phyloP scores from a whole-genome alignment of 371 early-diverging fungal genomes.

The Mortierella sp. region DNA sequence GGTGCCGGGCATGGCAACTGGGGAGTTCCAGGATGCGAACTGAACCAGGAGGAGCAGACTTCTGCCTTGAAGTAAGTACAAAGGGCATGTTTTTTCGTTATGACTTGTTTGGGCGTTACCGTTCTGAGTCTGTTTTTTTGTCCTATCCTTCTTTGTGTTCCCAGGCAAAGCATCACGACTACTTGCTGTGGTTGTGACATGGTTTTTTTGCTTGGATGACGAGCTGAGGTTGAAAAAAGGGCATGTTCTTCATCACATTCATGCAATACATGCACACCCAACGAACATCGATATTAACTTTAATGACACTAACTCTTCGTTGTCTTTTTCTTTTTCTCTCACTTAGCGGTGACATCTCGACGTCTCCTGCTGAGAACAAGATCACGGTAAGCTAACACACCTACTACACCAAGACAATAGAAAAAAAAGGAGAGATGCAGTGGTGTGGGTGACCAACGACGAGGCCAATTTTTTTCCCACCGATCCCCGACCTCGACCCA shows the following conservation, averaged over 20 bases:
- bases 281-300: conserved; percentile 13
- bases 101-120: neutral
- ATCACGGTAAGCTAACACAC: conserved; percentile 31
- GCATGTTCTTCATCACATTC: neutral
- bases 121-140: neutral
- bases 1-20: conserved; percentile 55
- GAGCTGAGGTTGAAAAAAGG: conserved; percentile 12
- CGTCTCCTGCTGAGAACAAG: conserved; percentile 46
- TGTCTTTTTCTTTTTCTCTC: conserved; percentile 4
- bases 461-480: conserved; percentile 24
- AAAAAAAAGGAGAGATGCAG: neutral
- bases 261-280: no score
- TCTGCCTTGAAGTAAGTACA: conserved; percentile 25
- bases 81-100: neutral
- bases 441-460: no score
- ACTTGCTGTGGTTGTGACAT: conserved; percentile 1
- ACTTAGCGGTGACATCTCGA: neutral
- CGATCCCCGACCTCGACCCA: neutral
- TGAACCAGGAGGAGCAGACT: conserved; percentile 31
- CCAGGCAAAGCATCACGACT: no score
- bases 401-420: neutral
- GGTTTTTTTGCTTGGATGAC: neutral
- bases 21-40: conserved; percentile 53
- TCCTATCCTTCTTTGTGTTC: neutral
- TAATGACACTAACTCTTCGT: neutral